Evolutionary conservation across 495 filamentous ascomycete genomes (phyloP), one percentile per base, ranked within the genome.

Genomic region (Trichoderma gamsii): DNA sequence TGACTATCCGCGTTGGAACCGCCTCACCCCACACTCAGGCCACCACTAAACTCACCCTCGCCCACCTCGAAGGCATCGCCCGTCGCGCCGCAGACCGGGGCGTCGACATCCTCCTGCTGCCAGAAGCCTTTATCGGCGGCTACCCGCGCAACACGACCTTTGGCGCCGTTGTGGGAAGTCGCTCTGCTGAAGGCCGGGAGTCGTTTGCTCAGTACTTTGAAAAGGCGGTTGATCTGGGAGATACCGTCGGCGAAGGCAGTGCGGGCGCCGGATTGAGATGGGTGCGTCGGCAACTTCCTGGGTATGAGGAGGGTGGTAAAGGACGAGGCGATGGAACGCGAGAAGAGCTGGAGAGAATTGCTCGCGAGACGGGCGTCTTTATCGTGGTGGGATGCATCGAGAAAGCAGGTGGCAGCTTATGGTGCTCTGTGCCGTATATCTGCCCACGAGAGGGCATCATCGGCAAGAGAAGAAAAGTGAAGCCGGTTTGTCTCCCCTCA

Each of bases 391-490:
- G 94, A 0, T 73, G 93, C 23, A 88, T 98, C 15, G 94, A 98
- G 76, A 86, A 83, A 67, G 81, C 86, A 3, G 93, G 88, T 0
- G 94, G 92, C 0, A 93, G 86, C 70, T 72, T 98, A 69, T 98
- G 96, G 71, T 98, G 94, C 78, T 84, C 84, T 1, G 91, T 86
- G 9, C 79, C 97, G 6, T 97, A 93, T 75, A 89, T 97, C 0
- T 92, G 92, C 76, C 93, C 94, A 0, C 71, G 72, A 7, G 68
- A 81, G 41, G 93, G 93, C 0, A 74, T 88, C 0, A 71, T 96
- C 35, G 94, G 93, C 41, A 98, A 98, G 82, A 86, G 94, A 70
- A 81, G 94, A 70, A 98, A 98, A 80, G 91, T 97, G 16, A 96
- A 97, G 92, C 94, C 94, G 15, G 81, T 82, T 71, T 72, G 80